Evolutionary conservation across 768 basidiomycete genomes (phyloP), one percentile per base, ranked within the genome.

Genomic region (Tylopilus subfusipes): DNA sequence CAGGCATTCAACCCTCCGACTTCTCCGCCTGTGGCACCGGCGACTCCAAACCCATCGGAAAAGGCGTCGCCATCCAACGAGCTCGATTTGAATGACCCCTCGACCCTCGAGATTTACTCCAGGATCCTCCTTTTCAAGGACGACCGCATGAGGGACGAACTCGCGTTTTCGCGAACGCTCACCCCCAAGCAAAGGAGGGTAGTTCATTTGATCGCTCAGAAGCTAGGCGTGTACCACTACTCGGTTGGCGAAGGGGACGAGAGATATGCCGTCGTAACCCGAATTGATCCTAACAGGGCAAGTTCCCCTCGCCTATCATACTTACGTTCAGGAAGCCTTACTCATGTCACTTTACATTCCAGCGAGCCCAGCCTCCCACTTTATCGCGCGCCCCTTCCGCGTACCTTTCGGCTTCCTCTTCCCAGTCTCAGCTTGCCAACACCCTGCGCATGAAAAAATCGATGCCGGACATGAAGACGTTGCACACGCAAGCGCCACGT

Each of bases 61-160:
- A 89, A 89, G 63, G 74, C 75, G 25, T 78, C 78, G 14, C 67
- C 77, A 22, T 78, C 82, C 49, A 77, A 73, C 54, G 93, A 97
- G 72, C 80, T 99, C 54, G 96, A 99, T 71, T 77, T 98, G 62
- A 98, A 98, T 64, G 97, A 99, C 69, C 88, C 96, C 4, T 85
- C 88, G 25, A 96, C 94, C 10, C 76, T 99, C 61, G 96, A 98
- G 72, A 97, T 99, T 61, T 98, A 98, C 70, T 98, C 97, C 46
- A 82, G 94, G 61, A 90, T 98, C 59, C 76, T 98, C 36, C 78
- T 98, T 36, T 99, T 99, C 85, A 98, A 96, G 76, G 94, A 97
- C 63, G 95, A 98, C 70, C 84, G 82, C 63, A 94, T 98, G 92
- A 82, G 96, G 33, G 95, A 98, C 64, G 95, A 98, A 70, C 84